phyloP scores from a whole-genome alignment of 2,329 filamentous ascomycete genomes.

The Podosphaera xanthii region DNA sequence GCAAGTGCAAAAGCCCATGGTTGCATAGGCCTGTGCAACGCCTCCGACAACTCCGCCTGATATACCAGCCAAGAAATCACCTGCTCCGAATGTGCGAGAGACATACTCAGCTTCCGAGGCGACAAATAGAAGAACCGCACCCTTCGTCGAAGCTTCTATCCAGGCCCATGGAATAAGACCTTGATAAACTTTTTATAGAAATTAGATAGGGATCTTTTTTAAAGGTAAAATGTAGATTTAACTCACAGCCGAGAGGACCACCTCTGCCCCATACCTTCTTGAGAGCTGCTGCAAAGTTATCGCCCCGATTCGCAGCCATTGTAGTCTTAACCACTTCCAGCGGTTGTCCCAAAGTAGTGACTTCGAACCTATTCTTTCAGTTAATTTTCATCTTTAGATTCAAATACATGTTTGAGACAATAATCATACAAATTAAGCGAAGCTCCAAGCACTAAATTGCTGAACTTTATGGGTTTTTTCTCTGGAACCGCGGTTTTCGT shows the following conservation, averaged over 20 bases:
- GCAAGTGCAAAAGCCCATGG: constrained; percentile 99
- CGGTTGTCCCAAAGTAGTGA: constrained; percentile 47
- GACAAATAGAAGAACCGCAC: constrained; percentile 95
- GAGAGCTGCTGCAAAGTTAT: constrained; percentile 65
- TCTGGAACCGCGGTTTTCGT: constrained; percentile 37
- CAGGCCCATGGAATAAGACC: constrained; percentile 98
- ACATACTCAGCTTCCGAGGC: constrained; percentile 96
- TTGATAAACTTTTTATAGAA: constrained; percentile 58
- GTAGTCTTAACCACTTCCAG: constrained; percentile 98
- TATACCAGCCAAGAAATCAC: constrained; percentile 76
- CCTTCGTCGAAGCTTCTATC: constrained; percentile 99
- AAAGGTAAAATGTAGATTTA: background rate
- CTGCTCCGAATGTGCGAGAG: constrained; percentile 60
- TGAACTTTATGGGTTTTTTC: constrained; percentile 99
- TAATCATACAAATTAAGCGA: constrained; percentile 14
- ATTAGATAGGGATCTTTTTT: background rate
- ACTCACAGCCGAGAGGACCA: constrained; percentile 81
- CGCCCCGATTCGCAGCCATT: constrained; percentile 89
- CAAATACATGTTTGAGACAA: background rate
- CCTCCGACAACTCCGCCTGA: constrained; percentile 77
- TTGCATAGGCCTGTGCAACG: constrained; percentile 94
- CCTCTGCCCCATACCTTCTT: constrained; percentile 80
- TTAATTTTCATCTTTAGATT: background rate
- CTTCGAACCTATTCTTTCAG: constrained; percentile 16
- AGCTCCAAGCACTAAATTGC: constrained; percentile 54